These are phyloP conservation scores for Amniculicola lignicola DNA, from an alignment of 495 filamentous ascomycete genomes.

Conservation along the genomic window DNA sequence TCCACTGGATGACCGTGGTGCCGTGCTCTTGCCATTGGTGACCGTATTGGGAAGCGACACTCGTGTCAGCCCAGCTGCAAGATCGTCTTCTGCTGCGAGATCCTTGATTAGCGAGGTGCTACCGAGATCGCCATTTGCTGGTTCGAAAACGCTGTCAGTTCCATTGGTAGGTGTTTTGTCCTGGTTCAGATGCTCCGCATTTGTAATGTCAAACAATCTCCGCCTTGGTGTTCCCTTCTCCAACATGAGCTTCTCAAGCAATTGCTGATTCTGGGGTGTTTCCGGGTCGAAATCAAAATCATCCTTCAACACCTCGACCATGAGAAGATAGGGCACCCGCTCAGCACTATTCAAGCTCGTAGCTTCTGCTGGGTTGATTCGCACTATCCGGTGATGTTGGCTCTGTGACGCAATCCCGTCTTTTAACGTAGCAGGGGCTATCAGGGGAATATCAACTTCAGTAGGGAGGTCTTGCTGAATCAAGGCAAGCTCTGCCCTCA, in stretches of 20 bases:
- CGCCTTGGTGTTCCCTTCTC: conserved; percentile 58
- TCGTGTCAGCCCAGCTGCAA: conserved; percentile 29
- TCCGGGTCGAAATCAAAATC: conserved; percentile 74
- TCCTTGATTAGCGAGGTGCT: conserved; percentile 62
- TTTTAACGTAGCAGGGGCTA: conserved; percentile 65
- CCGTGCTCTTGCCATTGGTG: conserved; percentile 19
- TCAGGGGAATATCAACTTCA: conserved; percentile 72
- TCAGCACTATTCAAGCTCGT: conserved; percentile 77
- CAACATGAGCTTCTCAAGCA: conserved; percentile 57
- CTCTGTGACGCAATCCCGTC: conserved; percentile 62
- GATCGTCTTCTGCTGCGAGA: conserved; percentile 41
- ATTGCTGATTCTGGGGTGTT: conserved; percentile 58
- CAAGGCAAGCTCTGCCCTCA: conserved; percentile 70
- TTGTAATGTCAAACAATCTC: conserved; percentile 67
- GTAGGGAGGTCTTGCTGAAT: conserved; percentile 70
- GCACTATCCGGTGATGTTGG: conserved; percentile 69
- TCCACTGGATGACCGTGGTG: conserved; percentile 55
- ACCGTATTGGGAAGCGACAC: conserved; percentile 8
- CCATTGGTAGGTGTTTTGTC: conserved; percentile 43
- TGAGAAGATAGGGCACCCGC: conserved; percentile 71
- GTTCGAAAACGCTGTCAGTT: conserved; percentile 74
- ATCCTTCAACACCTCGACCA: conserved; percentile 70
- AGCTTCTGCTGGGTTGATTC: conserved; percentile 72
- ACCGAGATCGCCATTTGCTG: conserved; percentile 65
- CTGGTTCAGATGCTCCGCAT: conserved; percentile 45